Base-by-base conservation (phyloP, 208 protist species). In the Leishmania major region DNA sequence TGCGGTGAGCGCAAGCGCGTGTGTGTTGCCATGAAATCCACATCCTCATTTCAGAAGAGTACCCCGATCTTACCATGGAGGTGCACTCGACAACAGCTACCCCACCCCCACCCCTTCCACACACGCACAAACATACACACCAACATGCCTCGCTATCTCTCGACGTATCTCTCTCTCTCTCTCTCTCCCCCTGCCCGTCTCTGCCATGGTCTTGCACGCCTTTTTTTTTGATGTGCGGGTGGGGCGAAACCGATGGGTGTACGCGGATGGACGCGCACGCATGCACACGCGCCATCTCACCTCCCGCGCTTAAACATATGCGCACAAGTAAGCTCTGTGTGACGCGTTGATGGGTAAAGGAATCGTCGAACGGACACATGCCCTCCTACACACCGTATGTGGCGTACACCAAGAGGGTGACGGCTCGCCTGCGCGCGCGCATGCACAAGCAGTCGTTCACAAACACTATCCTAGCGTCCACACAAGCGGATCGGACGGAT, bases 361-460 rank as follows among this genome's bases (percentile, higher is more conserved):
- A 45, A 31, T 78, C 13, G 19, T 31, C 31, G 13, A 49, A 3
- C 25, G 37, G 19, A 31, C 55, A 31, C 19, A 78, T 73, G 69
- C 37, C 78, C 47, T 57, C 78, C 55, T 69, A 78, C 19, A 85
- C 79, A 28, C 86, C 88, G 40, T 93, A 94, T 77, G 82, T 84
- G 28, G 73, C 84, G 47, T 84, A 91, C 64, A 85, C 86, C 76
- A 86, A 60, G 78, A 71, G 80, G 43, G 74, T 95, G 75, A 91
- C 93, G 28, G 77, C 91, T 47, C 81, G 86, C 64, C 81, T 97
- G 85, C 94, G 91, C 1, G 91, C 90, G 28, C 88, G 90, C 69
- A 85, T 95, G 77, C 94, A 97, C 81, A 62, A 40, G 10, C 94
- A 97, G 85, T 84, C 90, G 59, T 94, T 86, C 74, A 75, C 74